These are phyloP conservation scores for Camptophora hylomeconis DNA, from an alignment of 2,329 filamentous ascomycete species.

Conservation along the genomic window DNA sequence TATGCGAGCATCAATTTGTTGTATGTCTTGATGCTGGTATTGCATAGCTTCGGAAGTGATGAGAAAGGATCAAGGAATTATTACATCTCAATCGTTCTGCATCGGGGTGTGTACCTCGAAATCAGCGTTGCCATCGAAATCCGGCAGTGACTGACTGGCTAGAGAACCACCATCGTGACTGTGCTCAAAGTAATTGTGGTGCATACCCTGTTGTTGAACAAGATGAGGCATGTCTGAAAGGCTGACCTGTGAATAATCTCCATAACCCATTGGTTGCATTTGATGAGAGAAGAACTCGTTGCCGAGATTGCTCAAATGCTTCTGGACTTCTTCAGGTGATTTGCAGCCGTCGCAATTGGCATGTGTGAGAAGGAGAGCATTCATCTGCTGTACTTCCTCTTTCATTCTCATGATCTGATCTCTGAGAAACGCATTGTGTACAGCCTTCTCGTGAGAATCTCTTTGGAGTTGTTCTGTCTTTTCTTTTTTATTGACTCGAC, in stretches of 20 bases:
- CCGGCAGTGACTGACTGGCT: slow-evolving; percentile 15
- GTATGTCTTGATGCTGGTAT: too few species aligned
- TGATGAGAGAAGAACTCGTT: slow-evolving; percentile 14
- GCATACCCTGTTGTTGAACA: too few species aligned
- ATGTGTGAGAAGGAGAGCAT: slow-evolving; percentile 15
- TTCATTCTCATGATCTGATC: slow-evolving; percentile 18
- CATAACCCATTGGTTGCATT: slow-evolving; percentile 6
- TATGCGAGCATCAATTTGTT: too few species aligned
- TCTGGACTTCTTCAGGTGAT: slow-evolving; percentile 15
- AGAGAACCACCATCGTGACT: slow-evolving; percentile 15
- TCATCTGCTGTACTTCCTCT: slow-evolving; percentile 18
- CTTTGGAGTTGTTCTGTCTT: slow-evolving; percentile 17
- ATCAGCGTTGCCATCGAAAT: slow-evolving; percentile 15
- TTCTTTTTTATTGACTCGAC: slow-evolving; percentile 18
- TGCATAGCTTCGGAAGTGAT: too few species aligned
- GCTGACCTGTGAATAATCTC: slow-evolving; percentile 8
- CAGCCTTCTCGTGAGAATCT: slow-evolving; percentile 17
- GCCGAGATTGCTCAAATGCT: slow-evolving; percentile 14
- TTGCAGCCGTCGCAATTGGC: slow-evolving; percentile 18
- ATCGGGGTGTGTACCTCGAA: slow-evolving; percentile 16
- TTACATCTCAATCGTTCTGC: slow-evolving; percentile 15
- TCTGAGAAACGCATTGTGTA: slow-evolving; percentile 18
- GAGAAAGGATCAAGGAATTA: too few species aligned
- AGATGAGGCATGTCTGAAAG: slow-evolving; percentile 8
- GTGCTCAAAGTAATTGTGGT: too few species aligned